A percentile compares a stretch with the other conserved stretches of the same genome.
Conservation (phyloP, 2,329 filamentous ascomycete species). For the Fusarium irregulare region DNA sequence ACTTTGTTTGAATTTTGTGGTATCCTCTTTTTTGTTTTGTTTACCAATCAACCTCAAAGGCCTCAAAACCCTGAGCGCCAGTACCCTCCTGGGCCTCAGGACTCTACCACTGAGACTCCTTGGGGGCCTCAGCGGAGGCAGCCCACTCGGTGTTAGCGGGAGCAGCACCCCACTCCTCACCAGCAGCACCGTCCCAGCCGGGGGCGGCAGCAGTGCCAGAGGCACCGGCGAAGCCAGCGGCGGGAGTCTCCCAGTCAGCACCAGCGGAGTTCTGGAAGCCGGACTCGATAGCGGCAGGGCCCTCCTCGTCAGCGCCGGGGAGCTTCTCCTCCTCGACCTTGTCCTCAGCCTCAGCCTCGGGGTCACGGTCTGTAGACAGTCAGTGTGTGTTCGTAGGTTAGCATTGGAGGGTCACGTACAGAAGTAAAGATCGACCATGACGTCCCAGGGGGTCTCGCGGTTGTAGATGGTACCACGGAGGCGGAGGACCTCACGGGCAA, state of each 20-base stretch:
- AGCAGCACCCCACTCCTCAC: slow-evolving; percentile 73
- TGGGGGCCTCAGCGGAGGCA: slow-evolving; percentile 66
- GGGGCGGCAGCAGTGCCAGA: slow-evolving; percentile 57
- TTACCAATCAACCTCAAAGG: slow-evolving; percentile 32
- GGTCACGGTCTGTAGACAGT: slow-evolving; percentile 82
- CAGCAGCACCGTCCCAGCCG: slow-evolving; percentile 68
- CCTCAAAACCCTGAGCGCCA: neutral
- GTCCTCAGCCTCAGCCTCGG: slow-evolving; percentile 99
- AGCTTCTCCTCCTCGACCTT: slow-evolving; percentile 95
- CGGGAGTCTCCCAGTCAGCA: slow-evolving; percentile 88
- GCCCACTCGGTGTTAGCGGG: slow-evolving; percentile 76
- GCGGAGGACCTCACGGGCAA: slow-evolving; percentile 99
- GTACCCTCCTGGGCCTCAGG: slow-evolving; percentile 34
- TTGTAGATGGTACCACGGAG: slow-evolving; percentile 95
- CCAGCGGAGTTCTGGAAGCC: slow-evolving; percentile 72
- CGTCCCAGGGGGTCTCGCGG: slow-evolving; percentile 98
- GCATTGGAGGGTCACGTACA: slow-evolving; percentile 63
- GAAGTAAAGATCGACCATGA: slow-evolving; percentile 99
- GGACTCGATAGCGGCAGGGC: slow-evolving; percentile 79
- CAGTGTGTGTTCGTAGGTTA: slow-evolving; percentile 10
- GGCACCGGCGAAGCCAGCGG: slow-evolving; percentile 75
- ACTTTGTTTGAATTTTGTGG: slow-evolving; percentile 30
- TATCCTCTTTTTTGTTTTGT: slow-evolving; percentile 36
- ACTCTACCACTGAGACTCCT: slow-evolving; percentile 66
- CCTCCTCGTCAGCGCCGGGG: slow-evolving; percentile 85